Base-by-base conservation (phyloP, 2,329 filamentous ascomycete species). In the Coccinonectria pachysandricola region DNA sequence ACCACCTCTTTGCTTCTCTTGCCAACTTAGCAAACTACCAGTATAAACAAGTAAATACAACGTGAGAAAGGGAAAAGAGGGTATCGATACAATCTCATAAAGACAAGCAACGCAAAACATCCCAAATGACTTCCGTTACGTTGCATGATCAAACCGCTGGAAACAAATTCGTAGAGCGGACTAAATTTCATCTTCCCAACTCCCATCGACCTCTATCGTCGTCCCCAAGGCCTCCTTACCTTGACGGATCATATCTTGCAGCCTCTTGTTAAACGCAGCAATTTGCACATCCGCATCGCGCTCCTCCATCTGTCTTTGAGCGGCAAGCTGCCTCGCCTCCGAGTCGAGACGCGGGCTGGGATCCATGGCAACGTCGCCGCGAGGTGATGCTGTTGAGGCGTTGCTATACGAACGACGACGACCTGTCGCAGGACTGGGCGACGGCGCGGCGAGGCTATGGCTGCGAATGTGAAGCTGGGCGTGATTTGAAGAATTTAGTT, bases 221-320 rank as follows among this genome's bases (percentile, higher is more conserved):
- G 80, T 81, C 3, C 79, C 87, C 11, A 98, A 57, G 2, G 91
- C 91, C 52, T 91, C 80, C 42, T 79, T 79, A 1, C 87, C 91
- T 54, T 96, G 79, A 2, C 77, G 68, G 28, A 98, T 92, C 80
- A 98, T 85, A 17, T 78, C 80, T 47, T 81, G 73, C 24, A 96
- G 60, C 42, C 81, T 75, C 24, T 73, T 67, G 49, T 91, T 92
- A 54, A 96, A 75, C 14, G 79, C 72, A 24, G 75, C 75, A 42
- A 96, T 79, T 27, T 79, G 76, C 21, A 77, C 73, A 42, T 96
- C 86, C 6, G 82, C 71, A 42, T 87, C 78, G 23, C 75, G 66
- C 43, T 94, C 85, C 31, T 82, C 80, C 26, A 73, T 71, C 13
- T 75, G 65, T 39, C 79, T 71, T 46, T 74, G 70, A n/a, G 76